Conservation (phyloP, 2,329 filamentous ascomycete genomes). For the Colletotrichum acutatum region DNA sequence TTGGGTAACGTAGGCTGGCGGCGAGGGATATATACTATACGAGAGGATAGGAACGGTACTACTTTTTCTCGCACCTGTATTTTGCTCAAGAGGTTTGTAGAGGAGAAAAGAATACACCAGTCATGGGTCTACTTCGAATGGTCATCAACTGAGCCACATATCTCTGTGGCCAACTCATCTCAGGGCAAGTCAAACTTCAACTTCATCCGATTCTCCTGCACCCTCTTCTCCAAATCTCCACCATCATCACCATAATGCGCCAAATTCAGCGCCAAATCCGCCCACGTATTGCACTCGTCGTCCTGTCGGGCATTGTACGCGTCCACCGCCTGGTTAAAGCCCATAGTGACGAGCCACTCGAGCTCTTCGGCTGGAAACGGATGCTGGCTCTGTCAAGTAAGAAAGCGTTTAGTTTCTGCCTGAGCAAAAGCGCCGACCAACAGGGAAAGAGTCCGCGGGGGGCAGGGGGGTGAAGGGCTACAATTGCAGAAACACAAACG, state of each 20-base stretch:
- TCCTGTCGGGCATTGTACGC: conserved; percentile 67
- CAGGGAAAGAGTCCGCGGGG: conserved; percentile 7
- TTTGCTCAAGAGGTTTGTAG: not conserved
- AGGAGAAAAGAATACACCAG: not conserved
- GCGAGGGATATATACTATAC: not conserved
- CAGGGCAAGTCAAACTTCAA: conserved; percentile 16
- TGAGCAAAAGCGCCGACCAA: no score
- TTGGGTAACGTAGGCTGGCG: not conserved
- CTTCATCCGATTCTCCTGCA: conserved; percentile 14
- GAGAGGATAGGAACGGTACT: not conserved
- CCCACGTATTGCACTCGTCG: conserved; percentile 68
- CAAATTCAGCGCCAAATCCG: conserved; percentile 69
- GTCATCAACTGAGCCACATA: not conserved
- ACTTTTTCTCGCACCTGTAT: not conserved
- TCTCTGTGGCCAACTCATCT: not conserved
- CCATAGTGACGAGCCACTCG: conserved; percentile 78
- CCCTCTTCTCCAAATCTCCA: conserved; percentile 48
- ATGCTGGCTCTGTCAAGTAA: conserved; percentile 47
- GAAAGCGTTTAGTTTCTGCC: not conserved
- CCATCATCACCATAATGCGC: conserved; percentile 68
- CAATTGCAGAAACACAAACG: conserved; percentile 36
- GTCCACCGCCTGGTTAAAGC: conserved; percentile 79
- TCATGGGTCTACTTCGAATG: not conserved
- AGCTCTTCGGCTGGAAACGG: conserved; percentile 75
- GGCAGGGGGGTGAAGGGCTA: not conserved